Evolutionary conservation across 768 basidiomycete species (phyloP).

Genomic region (Thelephora aurantiotincta): DNA sequence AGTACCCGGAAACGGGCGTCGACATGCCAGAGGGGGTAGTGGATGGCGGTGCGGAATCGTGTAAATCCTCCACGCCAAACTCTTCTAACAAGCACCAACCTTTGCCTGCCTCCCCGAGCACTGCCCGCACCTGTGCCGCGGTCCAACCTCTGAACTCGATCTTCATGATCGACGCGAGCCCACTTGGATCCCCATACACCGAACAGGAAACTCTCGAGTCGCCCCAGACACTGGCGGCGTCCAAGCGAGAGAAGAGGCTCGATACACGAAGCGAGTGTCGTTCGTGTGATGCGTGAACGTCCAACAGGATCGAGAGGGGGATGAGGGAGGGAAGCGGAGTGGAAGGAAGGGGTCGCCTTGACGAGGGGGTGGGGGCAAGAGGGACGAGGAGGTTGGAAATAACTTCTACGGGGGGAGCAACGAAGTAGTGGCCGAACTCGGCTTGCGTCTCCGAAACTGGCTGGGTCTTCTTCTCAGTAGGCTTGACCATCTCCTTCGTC

Average conservation of each 20-base stretch:
- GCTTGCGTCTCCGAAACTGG: conserved; percentile 3
- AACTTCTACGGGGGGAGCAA: conserved; percentile 21
- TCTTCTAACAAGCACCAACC: conserved; percentile 73
- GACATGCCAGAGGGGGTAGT: not conserved
- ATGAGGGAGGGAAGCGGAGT: conserved; percentile 24
- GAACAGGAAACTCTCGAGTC: conserved; percentile 39
- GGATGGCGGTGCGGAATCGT: conserved; percentile 9
- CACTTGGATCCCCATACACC: conserved; percentile 42
- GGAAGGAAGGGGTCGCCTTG: conserved; percentile 41
- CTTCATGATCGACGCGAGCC: conserved; percentile 50
- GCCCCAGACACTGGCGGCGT: conserved; percentile 55
- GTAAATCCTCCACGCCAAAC: conserved; percentile 11
- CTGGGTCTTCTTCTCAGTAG: conserved; percentile 7
- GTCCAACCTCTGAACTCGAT: conserved; percentile 69
- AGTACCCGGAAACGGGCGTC: conserved; percentile 2
- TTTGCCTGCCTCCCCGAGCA: conserved; percentile 57
- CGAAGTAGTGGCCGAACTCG: conserved; percentile 53
- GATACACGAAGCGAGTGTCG: conserved; percentile 51
- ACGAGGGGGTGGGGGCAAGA: conserved; percentile 59
- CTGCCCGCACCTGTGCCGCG: conserved; percentile 42
- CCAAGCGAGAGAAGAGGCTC: conserved; percentile 56
- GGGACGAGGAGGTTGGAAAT: conserved; percentile 63
- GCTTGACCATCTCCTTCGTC: conserved; percentile 17
- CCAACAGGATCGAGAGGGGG: conserved; percentile 36
- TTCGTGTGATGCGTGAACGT: conserved; percentile 36